Percentiles rank a stretch among this genome's conserved stretches.
These are phyloP conservation scores for Basipetospora sp. DNA, from an alignment of 2,329 filamentous ascomycete species.

Conservation along the genomic window DNA sequence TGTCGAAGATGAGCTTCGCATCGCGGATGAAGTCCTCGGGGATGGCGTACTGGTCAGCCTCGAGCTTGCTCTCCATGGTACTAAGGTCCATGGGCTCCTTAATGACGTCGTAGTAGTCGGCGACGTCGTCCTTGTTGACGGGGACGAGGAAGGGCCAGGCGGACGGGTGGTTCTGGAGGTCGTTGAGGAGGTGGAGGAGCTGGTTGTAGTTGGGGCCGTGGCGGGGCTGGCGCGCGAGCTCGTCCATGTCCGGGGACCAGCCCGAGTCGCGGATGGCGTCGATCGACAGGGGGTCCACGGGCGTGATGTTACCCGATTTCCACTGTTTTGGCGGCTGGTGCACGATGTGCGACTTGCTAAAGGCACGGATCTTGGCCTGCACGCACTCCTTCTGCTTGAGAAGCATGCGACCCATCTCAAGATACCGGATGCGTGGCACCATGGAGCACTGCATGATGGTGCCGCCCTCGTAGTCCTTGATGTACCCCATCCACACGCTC, in stretches of 20 bases:
- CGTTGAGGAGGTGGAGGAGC: slow-evolving; percentile 79
- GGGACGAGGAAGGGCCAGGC: slow-evolving; percentile 92
- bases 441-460: slow-evolving; percentile 99
- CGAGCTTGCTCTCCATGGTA: slow-evolving; percentile 91
- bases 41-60: slow-evolving; percentile 78
- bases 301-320: slow-evolving; percentile 55
- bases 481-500: slow-evolving; percentile 96
- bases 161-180: slow-evolving; percentile 82
- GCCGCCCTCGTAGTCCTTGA: slow-evolving; percentile 97
- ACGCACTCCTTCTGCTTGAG: slow-evolving; percentile 95
- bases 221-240: slow-evolving; percentile 81
- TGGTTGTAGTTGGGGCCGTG: slow-evolving; percentile 95
- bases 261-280: slow-evolving; percentile 80
- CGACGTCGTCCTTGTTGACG: slow-evolving; percentile 87
- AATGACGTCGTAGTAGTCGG: slow-evolving; percentile 98
- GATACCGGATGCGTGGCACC: slow-evolving; percentile 85
- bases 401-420: slow-evolving; percentile 84
- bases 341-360: slow-evolving; percentile 74
- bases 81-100: slow-evolving; percentile 92
- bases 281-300: slow-evolving; percentile 76
- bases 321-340: slow-evolving; percentile 77
- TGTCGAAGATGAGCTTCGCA: slow-evolving; percentile 78
- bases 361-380: slow-evolving; percentile 83
- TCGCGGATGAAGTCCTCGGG: slow-evolving; percentile 89
- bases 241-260: slow-evolving; percentile 97